These are phyloP conservation scores for Thelonectria olida DNA, from an alignment of 2,329 filamentous ascomycete genomes.

Conservation along the genomic window DNA sequence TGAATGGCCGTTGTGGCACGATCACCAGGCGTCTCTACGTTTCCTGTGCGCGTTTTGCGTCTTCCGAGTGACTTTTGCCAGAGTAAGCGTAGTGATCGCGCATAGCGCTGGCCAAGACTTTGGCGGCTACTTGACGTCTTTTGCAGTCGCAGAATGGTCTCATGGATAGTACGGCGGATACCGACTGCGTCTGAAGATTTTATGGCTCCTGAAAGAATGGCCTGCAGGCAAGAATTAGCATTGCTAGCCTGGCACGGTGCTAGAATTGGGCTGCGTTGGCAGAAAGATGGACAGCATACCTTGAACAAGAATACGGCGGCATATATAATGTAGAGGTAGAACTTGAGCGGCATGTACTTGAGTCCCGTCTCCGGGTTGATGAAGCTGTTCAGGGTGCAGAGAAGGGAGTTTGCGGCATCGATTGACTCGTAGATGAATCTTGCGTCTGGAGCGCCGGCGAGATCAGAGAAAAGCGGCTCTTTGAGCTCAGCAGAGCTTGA, in stretches of 20 bases:
- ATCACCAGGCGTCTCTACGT: slow-evolving; percentile 10
- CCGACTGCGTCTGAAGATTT: slow-evolving; percentile 62
- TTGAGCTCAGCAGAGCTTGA: slow-evolving; percentile 45
- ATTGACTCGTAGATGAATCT: slow-evolving; percentile 74
- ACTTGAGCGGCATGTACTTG: slow-evolving; percentile 71
- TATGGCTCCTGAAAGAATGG: slow-evolving; percentile 67
- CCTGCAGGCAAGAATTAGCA: slow-evolving; percentile 43
- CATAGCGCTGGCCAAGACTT: slow-evolving; percentile 69
- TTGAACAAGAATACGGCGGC: slow-evolving; percentile 74
- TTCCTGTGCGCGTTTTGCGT: not conserved
- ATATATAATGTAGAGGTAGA: slow-evolving; percentile 71
- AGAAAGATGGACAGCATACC: slow-evolving; percentile 43
- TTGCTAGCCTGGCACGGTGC: not conserved
- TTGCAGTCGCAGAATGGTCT: slow-evolving; percentile 67
- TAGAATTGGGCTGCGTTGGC: too few relatives aligned
- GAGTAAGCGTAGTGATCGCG: slow-evolving; percentile 66
- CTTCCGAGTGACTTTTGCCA: slow-evolving; percentile 57
- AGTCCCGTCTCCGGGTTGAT: slow-evolving; percentile 67
- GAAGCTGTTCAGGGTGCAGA: slow-evolving; percentile 67
- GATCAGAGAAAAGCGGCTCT: slow-evolving; percentile 58
- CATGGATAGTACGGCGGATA: slow-evolving; percentile 65
- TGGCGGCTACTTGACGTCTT: slow-evolving; percentile 66
- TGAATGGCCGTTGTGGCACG: not conserved
- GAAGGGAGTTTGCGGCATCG: slow-evolving; percentile 69
- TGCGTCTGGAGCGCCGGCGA: slow-evolving; percentile 69